Base-by-base conservation (phyloP, 305 asterid genomes). In the Fraxinus paxiana region DNA sequence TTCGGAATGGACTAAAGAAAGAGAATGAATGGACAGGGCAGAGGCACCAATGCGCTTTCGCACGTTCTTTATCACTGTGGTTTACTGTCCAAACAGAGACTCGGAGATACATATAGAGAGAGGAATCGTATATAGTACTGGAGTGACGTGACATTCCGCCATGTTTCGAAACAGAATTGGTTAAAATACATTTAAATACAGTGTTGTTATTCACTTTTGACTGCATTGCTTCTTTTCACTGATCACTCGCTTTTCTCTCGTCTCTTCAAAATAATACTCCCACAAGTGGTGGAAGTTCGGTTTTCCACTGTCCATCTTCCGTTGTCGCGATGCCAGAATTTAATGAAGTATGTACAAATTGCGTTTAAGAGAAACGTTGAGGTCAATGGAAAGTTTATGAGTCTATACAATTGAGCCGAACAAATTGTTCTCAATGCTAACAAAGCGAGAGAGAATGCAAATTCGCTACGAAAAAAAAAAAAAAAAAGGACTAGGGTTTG, bases 91-190 rank as follows among this genome's bases (percentile, higher is more conserved):
- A 63, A 80, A 76, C 77, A 73, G 84, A 72, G 43, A 24, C 9
- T 12, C 3, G n/a, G 1, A 76, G 6, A 51, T 13, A 41, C 1
- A 75, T 10, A 73, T 7, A 72, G 13, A 79, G 77, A 41, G 65
- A 73, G 48, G 46, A 9, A 38, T 38, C 46, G 13, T 38, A 38
- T 9, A 8, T 13, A 4, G 17, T 13, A 4, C 74, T 30, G 76
- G 17, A 8, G 4, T 75, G 86, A 85, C 67, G 79, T 46, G 90
- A 86, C 92, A 67, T 46, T 35, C 71, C 10, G 73, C 71, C 82
- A 86, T 86, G 78, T 86, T 85, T 87, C 88, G 85, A 5, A 0
- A 18, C 33, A 8, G 70, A 31, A 84, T 88, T 85, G 86, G 90
- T 63, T 15, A 61, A 41, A 70, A 71, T 26, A 22, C 35, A 28